Conservation (phyloP, 495 filamentous ascomycete species). For the Penicillium bovifimosum region DNA sequence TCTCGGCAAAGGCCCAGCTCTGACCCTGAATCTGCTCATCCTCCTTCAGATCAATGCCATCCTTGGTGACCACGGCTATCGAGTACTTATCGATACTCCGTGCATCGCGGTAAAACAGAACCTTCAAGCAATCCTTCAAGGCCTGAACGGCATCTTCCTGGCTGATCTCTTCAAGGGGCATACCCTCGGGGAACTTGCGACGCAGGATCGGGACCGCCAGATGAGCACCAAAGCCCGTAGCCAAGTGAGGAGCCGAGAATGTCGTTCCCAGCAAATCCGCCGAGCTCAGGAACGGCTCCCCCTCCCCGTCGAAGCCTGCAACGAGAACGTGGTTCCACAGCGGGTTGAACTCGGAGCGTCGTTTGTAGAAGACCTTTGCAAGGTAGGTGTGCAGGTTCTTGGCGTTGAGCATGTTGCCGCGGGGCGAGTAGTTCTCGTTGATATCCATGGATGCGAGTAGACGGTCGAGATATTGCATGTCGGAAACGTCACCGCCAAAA, state of each 20-base stretch:
- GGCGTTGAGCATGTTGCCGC: constrained; percentile 64
- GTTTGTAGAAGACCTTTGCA: constrained; percentile 87
- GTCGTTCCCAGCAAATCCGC: constrained; percentile 92
- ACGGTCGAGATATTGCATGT: constrained; percentile 97
- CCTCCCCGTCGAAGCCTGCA: constrained; percentile 73
- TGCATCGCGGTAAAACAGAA: constrained; percentile 95
- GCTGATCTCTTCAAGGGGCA: constrained; percentile 58
- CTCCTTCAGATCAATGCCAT: constrained; percentile 73
- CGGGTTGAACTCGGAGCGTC: constrained; percentile 91
- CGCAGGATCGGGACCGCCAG: constrained; percentile 89
- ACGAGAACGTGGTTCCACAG: constrained; percentile 95
- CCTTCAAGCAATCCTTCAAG: constrained; percentile 92
- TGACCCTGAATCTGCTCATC: constrained; percentile 71
- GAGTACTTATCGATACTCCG: constrained; percentile 87
- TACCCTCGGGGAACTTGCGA: constrained; percentile 74
- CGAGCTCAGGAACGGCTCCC: constrained; percentile 79
- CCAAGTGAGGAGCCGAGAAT: constrained; percentile 77
- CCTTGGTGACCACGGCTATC: constrained; percentile 80
- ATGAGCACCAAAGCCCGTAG: constrained; percentile 90
- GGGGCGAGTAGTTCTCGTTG: constrained; percentile 74
- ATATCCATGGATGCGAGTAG: constrained; percentile 79
- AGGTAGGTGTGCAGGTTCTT: constrained; percentile 95
- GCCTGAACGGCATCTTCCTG: constrained; percentile 74
- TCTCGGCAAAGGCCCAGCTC: constrained; percentile 96
- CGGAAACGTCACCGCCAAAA: constrained; percentile 90